Conservation (phyloP, 495 filamentous ascomycete species). For the Hyaloscypha finlandica region DNA sequence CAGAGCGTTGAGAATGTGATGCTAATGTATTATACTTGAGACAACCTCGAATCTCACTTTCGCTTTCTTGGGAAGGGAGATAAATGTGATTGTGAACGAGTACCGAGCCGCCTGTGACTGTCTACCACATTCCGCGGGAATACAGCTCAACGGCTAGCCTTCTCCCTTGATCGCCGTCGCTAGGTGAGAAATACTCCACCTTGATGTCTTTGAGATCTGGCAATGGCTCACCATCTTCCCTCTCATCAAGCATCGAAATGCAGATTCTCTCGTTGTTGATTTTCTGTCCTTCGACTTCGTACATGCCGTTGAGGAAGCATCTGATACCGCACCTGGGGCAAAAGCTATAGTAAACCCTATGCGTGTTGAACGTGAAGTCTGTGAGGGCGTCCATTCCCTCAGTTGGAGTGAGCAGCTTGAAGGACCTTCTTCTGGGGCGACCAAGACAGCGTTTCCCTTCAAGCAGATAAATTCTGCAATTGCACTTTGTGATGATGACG, state of each 20-base stretch:
- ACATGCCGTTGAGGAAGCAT: conserved; percentile 3
- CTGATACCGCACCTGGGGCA: conserved; percentile 1
- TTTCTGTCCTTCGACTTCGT: neutral
- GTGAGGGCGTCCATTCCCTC: conserved; percentile 6
- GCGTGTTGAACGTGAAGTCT: conserved; percentile 6
- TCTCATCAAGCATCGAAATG: neutral
- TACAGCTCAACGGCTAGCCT: neutral
- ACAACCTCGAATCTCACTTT: neutral
- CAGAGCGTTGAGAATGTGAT: neutral
- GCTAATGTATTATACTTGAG: neutral
- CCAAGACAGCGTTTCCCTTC: conserved; percentile 2
- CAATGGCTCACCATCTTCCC: conserved; percentile 4
- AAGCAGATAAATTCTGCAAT: conserved; percentile 8
- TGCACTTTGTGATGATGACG: conserved; percentile 5
- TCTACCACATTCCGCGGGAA: neutral
- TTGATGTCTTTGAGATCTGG: conserved; percentile 7
- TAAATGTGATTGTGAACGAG: neutral
- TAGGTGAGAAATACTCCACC: neutral
- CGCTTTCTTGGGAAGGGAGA: neutral
- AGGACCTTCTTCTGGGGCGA: neutral
- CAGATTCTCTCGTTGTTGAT: neutral
- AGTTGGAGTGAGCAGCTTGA: conserved; percentile 7
- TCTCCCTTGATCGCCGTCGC: neutral
- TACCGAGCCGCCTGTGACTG: neutral
- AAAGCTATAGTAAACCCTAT: conserved; percentile 1